These are phyloP conservation scores for Fusarium compactum DNA, from an alignment of 2,329 filamentous ascomycete species.

Conservation along the genomic window DNA sequence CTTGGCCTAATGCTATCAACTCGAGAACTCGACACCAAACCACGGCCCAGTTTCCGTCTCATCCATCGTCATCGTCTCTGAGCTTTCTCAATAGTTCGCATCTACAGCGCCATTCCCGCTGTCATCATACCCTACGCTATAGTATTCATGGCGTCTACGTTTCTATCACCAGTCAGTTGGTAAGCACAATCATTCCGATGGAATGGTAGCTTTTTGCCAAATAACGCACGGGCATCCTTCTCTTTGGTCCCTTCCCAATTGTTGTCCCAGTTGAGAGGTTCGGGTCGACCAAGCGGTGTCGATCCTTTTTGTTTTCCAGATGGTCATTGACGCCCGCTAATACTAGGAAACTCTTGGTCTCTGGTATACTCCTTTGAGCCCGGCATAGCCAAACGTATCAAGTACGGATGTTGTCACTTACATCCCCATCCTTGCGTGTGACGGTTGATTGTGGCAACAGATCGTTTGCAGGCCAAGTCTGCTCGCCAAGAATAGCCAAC, in stretches of 20 bases:
- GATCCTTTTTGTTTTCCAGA: constrained; percentile 7
- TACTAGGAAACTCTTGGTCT: neutral
- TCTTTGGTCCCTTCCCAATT: constrained; percentile 2
- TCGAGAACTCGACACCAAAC: neutral
- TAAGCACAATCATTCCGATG: constrained; percentile 29
- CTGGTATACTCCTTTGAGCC: neutral
- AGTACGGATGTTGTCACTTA: neutral
- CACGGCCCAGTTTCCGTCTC: neutral
- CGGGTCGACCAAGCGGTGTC: constrained; percentile 28
- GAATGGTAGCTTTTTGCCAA: constrained; percentile 31
- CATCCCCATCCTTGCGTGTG: neutral
- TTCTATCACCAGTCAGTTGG: constrained; percentile 12
- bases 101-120: constrained; percentile 33
- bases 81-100: constrained; percentile 9
- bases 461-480: neutral
- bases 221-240: constrained; percentile 6
- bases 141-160: constrained; percentile 29
- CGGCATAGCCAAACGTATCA: neutral
- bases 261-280: constrained; percentile 29
- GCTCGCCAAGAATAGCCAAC: neutral
- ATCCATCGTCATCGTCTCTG: neutral
- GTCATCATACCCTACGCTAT: constrained; percentile 7
- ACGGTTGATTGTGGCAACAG: neutral
- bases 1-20: neutral
- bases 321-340: constrained; percentile 2